A percentile compares a stretch with the other conserved stretches of the same genome.
Conservation (phyloP, 805 yeast species). For the Candida glaebosa region DNA sequence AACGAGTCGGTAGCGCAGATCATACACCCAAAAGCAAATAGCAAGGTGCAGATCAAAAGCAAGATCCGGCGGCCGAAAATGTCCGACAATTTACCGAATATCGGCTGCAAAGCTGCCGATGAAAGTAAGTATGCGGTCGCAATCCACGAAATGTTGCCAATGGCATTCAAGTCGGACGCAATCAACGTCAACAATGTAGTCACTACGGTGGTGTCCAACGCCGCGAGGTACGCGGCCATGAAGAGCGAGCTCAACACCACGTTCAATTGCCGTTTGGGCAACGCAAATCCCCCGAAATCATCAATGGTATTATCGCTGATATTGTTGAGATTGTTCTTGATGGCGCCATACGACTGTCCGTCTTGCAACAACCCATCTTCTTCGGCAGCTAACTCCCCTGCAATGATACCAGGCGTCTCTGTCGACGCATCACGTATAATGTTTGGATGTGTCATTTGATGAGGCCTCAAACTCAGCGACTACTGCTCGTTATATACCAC, state of each 20-base stretch:
- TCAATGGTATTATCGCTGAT: slow-evolving; percentile 8
- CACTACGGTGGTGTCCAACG: slow-evolving; percentile 66
- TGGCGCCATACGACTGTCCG: too few relatives aligned
- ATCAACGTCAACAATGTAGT: slow-evolving; percentile 62
- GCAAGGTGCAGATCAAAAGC: slow-evolving; percentile 48
- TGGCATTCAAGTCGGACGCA: slow-evolving; percentile 64
- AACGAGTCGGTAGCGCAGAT: slow-evolving; percentile 54
- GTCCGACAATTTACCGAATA: slow-evolving; percentile 68
- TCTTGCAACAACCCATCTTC: slow-evolving; percentile 23
- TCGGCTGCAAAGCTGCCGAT: slow-evolving; percentile 70
- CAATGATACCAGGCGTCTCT: slow-evolving; percentile 30
- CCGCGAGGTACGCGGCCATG: slow-evolving; percentile 51
- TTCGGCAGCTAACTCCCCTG: slow-evolving; percentile 36
- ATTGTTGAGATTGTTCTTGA: slow-evolving; percentile 5
- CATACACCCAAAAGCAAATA: slow-evolving; percentile 54
- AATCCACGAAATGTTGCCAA: slow-evolving; percentile 66
- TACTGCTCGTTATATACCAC: too few relatives aligned
- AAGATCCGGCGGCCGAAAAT: slow-evolving; percentile 62
- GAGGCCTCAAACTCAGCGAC: too few relatives aligned
- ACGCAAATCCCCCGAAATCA: slow-evolving; percentile 22
- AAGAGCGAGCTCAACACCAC: slow-evolving; percentile 29
- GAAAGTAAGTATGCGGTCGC: slow-evolving; percentile 69
- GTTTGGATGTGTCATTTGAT: slow-evolving; percentile 11
- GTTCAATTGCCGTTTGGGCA: slow-evolving; percentile 28
- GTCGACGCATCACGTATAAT: slow-evolving; percentile 29